A percentile compares a stretch with the other conserved stretches of the same genome.
Evolutionary conservation across 2,329 filamentous ascomycete genomes (phyloP).

Genomic region (Emmonsia crescens): DNA sequence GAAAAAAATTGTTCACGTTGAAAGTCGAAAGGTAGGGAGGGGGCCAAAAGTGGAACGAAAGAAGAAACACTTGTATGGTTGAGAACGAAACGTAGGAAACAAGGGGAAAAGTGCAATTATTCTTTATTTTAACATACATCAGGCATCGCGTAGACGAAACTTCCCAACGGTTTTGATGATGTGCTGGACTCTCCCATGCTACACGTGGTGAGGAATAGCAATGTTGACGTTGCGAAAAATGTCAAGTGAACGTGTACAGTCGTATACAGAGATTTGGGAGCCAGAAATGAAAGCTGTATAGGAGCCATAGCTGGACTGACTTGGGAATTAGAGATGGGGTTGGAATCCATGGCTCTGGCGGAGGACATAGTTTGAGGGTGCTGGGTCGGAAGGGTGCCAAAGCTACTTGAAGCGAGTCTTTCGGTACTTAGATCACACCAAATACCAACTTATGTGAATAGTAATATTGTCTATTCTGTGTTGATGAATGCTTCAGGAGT

Average conservation of each 20-base stretch:
- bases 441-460: background rate
- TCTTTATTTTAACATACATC: slow-evolving; percentile 48
- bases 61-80: background rate
- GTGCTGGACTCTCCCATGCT: slow-evolving; percentile 33
- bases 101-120: slow-evolving; percentile 1
- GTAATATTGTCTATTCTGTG: background rate
- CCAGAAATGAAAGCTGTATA: slow-evolving; percentile 45
- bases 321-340: slow-evolving; percentile 16
- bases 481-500: too few species aligned
- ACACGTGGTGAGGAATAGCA: slow-evolving; percentile 49
- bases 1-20: background rate
- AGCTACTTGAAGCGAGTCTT: background rate
- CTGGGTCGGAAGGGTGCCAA: background rate
- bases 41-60: background rate
- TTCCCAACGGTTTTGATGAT: slow-evolving; percentile 54
- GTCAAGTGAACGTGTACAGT: slow-evolving; percentile 50
- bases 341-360: background rate
- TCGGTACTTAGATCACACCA: background rate
- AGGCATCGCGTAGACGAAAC: slow-evolving; percentile 87
- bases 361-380: background rate
- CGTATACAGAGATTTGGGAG: slow-evolving; percentile 47
- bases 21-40: background rate
- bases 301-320: slow-evolving; percentile 28
- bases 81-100: background rate
- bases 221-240: slow-evolving; percentile 40